Conservation (phyloP, 2,329 filamentous ascomycete genomes). For the Pyrenochaeta sp. region DNA sequence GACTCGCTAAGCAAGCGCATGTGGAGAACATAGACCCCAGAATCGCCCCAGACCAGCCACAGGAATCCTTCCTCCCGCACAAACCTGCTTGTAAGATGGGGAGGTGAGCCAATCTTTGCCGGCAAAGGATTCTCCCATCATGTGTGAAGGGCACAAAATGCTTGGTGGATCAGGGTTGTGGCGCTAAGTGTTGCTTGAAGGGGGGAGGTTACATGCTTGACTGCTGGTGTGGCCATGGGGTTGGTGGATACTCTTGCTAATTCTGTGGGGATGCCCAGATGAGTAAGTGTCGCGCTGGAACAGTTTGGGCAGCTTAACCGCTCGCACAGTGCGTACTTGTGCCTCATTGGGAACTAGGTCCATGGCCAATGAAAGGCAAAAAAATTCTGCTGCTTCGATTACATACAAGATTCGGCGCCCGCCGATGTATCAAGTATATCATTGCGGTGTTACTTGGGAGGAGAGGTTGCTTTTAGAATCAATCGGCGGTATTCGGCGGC, state of each 20-base stretch:
- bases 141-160: no score
- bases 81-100: slow-evolving; percentile 12
- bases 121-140: slow-evolving; percentile 5
- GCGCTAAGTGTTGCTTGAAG: slow-evolving; percentile 11
- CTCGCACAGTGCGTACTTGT: background rate
- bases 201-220: slow-evolving; percentile 2
- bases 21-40: slow-evolving; percentile 18
- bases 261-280: slow-evolving; percentile 16
- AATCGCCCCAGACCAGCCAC: slow-evolving; percentile 11
- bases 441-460: background rate
- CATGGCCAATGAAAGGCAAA: background rate
- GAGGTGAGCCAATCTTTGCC: slow-evolving; percentile 8
- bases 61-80: slow-evolving; percentile 1
- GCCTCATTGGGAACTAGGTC: background rate
- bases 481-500: no score
- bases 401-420: no score
- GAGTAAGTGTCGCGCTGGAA: background rate
- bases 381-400: background rate
- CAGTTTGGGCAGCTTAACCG: slow-evolving; percentile 1
- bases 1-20: slow-evolving; percentile 5
- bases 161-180: slow-evolving; percentile 5
- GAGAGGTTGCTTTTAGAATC: no score
- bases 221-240: slow-evolving; percentile 10
- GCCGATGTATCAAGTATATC: background rate
- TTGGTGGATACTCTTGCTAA: slow-evolving; percentile 19